phyloP scores from a whole-genome alignment of 2,329 filamentous ascomycete species.

The Ophiostoma sp. region DNA sequence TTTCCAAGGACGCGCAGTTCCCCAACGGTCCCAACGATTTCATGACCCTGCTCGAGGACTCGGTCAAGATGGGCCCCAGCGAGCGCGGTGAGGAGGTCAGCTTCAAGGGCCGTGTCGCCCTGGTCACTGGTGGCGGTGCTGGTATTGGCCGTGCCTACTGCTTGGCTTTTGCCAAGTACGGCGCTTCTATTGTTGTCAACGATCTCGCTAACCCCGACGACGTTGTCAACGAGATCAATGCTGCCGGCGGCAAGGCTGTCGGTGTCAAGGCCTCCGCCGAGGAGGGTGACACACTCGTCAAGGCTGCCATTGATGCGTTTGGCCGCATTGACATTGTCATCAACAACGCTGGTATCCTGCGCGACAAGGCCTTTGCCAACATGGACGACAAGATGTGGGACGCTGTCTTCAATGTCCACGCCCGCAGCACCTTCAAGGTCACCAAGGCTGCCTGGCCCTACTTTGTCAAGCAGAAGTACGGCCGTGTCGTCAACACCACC shows the following conservation, averaged over 20 bases:
- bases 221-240: conserved; percentile 88
- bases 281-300: conserved; percentile 85
- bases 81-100: conserved; percentile 67
- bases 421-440: conserved; percentile 91
- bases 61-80: conserved; percentile 69
- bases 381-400: conserved; percentile 96
- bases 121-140: conserved; percentile 82
- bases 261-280: conserved; percentile 92
- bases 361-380: conserved; percentile 96
- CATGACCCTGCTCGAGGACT: conserved; percentile 76
- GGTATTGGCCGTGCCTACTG: conserved; percentile 88
- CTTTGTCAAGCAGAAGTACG: conserved; percentile 98
- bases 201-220: conserved; percentile 88
- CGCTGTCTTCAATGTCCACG: conserved; percentile 84
- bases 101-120: conserved; percentile 77
- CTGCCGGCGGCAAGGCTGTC: conserved; percentile 80
- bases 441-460: conserved; percentile 97
- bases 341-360: conserved; percentile 97
- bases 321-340: conserved; percentile 91
- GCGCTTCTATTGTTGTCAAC: conserved; percentile 86
- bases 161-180: conserved; percentile 74
- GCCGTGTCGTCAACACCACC: conserved; percentile 92
- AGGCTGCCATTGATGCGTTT: conserved; percentile 87
- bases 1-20: conserved; percentile 68
- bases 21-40: conserved; percentile 85